Evolutionary conservation across 495 filamentous ascomycete genomes (phyloP).

Genomic region (Neohortaea acidophila): DNA sequence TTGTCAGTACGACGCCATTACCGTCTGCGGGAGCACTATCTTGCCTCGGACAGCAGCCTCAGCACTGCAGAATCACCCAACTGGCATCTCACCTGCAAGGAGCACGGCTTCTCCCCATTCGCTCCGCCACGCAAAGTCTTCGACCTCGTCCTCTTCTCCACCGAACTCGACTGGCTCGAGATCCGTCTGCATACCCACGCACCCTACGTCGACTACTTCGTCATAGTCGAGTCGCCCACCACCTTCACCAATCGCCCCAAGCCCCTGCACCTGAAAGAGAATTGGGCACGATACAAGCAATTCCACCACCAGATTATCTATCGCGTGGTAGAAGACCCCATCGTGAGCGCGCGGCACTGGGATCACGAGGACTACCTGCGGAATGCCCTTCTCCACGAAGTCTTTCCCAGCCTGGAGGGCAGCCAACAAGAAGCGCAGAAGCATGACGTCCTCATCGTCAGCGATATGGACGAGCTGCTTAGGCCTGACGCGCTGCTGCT

Average conservation of each 20-base stretch:
- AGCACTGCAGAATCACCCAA: no score
- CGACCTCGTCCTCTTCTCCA: conserved; percentile 40
- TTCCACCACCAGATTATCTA: conserved; percentile 41
- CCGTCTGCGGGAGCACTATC: no score
- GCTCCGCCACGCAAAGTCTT: conserved; percentile 33
- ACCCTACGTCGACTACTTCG: conserved; percentile 39
- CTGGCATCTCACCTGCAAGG: no score
- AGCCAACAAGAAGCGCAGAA: conserved; percentile 20
- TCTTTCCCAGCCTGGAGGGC: conserved; percentile 31
- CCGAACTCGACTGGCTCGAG: conserved; percentile 43
- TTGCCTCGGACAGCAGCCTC: no score
- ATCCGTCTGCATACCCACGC: conserved; percentile 39
- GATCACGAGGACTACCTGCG: conserved; percentile 38
- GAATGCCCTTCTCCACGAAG: conserved; percentile 35
- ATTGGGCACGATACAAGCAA: conserved; percentile 26
- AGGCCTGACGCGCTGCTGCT: conserved; percentile 29
- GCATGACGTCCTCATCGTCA: conserved; percentile 23
- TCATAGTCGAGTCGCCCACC: conserved; percentile 36
- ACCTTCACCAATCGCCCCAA: conserved; percentile 39
- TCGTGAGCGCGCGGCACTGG: conserved; percentile 21
- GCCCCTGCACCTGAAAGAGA: conserved; percentile 31
- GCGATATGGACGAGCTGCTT: conserved; percentile 16
- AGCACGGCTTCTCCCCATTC: conserved; percentile 1
- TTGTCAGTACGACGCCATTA: no score
- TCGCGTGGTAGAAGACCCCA: conserved; percentile 34